Evolutionary conservation across 768 basidiomycete species (phyloP).

Genomic region (Kwoniella dejecticola): DNA sequence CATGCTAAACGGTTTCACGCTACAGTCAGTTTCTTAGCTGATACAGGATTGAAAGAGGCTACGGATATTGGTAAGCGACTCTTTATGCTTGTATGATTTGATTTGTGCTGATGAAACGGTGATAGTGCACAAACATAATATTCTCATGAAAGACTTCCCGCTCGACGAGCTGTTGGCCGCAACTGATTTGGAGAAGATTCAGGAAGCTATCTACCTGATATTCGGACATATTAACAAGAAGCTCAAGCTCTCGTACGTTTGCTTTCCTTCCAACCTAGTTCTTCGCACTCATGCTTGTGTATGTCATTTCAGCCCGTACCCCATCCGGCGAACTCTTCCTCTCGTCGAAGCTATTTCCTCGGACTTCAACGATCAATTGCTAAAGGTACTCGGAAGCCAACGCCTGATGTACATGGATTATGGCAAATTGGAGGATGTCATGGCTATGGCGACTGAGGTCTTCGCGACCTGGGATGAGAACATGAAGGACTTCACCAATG

Average conservation of each 20-base stretch:
- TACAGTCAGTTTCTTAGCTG: slow-evolving; percentile 95
- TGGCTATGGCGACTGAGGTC: slow-evolving; percentile 72
- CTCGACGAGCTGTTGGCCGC: slow-evolving; percentile 94
- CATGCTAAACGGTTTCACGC: slow-evolving; percentile 97
- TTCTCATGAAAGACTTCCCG: slow-evolving; percentile 98
- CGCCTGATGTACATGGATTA: slow-evolving; percentile 92
- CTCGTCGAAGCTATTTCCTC: slow-evolving; percentile 97
- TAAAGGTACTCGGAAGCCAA: slow-evolving; percentile 85
- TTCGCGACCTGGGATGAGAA: slow-evolving; percentile 84
- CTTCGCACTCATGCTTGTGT: neutral
- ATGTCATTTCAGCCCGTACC: slow-evolving; percentile 67
- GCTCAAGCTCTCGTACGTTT: slow-evolving; percentile 72
- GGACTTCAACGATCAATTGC: slow-evolving; percentile 93
- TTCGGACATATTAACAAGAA: slow-evolving; percentile 95
- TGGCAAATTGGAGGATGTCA: slow-evolving; percentile 85
- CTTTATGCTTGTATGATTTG: neutral
- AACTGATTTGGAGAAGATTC: slow-evolving; percentile 92
- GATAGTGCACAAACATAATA: slow-evolving; percentile 94
- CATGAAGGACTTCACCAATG: slow-evolving; percentile 89
- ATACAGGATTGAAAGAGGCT: slow-evolving; percentile 93
- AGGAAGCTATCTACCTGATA: slow-evolving; percentile 81
- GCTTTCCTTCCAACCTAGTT: neutral
- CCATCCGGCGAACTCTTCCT: slow-evolving; percentile 90
- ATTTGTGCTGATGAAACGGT: neutral
- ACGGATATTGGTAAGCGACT: slow-evolving; percentile 71